Evolutionary conservation across 2,329 filamentous ascomycete genomes (phyloP).

Genomic region (Botryotinia convoluta): DNA sequence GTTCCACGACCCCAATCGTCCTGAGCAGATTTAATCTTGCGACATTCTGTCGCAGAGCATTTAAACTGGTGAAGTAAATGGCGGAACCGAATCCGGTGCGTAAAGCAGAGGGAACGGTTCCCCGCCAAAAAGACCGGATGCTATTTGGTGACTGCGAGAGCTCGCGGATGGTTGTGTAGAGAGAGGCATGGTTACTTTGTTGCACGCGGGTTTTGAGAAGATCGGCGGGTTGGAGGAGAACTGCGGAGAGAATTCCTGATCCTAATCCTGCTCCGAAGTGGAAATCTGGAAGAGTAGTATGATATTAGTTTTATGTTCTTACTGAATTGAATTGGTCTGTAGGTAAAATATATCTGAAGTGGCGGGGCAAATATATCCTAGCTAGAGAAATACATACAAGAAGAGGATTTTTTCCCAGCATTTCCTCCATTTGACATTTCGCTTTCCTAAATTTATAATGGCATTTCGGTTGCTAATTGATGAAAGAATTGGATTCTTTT

Average conservation of each 20-base stretch:
- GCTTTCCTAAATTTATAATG: constrained; percentile 25
- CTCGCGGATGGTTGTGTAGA: constrained; percentile 65
- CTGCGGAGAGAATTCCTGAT: constrained; percentile 83
- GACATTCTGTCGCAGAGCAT: constrained; percentile 71
- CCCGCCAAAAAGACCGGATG: constrained; percentile 80
- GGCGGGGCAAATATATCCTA: neutral
- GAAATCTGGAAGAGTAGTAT: constrained; percentile 52
- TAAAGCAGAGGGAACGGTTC: constrained; percentile 87
- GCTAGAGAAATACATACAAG: constrained; percentile 41
- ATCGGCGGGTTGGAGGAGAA: constrained; percentile 91
- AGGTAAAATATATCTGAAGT: neutral
- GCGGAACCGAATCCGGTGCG: constrained; percentile 91
- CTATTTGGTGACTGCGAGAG: constrained; percentile 63
- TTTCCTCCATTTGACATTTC: constrained; percentile 51
- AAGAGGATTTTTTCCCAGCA: constrained; percentile 49
- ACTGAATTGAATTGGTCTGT: neutral
- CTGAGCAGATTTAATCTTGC: constrained; percentile 46
- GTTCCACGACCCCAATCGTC: constrained; percentile 34
- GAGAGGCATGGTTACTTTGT: constrained; percentile 71
- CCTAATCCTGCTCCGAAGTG: constrained; percentile 87
- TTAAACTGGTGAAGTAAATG: constrained; percentile 89
- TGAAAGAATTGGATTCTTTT: constrained; percentile 6
- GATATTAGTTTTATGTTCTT: neutral
- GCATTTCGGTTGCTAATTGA: constrained; percentile 24
- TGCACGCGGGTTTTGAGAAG: constrained; percentile 95